These are phyloP conservation scores for Henckelia pumila DNA, from an alignment of 257 asterid genomes.

Conservation along the genomic window DNA sequence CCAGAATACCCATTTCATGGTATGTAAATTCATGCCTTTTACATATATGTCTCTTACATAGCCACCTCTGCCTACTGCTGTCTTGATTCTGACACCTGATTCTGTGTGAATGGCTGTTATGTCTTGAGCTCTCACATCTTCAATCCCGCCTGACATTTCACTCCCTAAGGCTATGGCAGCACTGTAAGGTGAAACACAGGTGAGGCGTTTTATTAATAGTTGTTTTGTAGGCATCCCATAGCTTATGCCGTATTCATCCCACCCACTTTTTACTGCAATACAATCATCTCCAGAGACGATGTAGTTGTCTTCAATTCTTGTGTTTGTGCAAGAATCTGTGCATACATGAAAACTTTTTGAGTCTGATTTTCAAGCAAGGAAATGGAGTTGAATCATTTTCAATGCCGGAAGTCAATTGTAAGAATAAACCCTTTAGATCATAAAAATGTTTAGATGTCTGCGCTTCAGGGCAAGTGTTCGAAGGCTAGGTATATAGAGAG, in stretches of 20 bases:
- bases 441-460: background rate
- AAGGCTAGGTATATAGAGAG: background rate
- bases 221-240: conserved; percentile 83
- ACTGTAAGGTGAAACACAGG: conserved; percentile 86
- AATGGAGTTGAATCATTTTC: too few relatives aligned
- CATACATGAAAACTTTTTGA: background rate
- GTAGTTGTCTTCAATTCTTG: conserved; percentile 70
- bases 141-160: conserved; percentile 91
- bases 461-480: background rate
- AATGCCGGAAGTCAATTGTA: too few relatives aligned
- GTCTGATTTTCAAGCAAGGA: background rate
- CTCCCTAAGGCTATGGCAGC: conserved; percentile 91
- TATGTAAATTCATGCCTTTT: conserved; percentile 67
- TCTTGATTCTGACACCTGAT: conserved; percentile 75
- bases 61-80: conserved; percentile 75
- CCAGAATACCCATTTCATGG: conserved; percentile 93
- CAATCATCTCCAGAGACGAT: conserved; percentile 87
- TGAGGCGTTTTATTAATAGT: conserved; percentile 57
- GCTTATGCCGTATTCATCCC: conserved; percentile 84
- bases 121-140: conserved; percentile 71
- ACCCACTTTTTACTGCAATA: conserved; percentile 82
- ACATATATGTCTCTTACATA: conserved; percentile 63
- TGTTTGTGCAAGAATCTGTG: conserved; percentile 85
- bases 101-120: conserved; percentile 73
- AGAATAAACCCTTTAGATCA: background rate